Evolutionary conservation across 176 grass and related monocot genomes (phyloP), one percentile per base, ranked within the genome.

Genomic region (Rhipidocladum racemiflorum): DNA sequence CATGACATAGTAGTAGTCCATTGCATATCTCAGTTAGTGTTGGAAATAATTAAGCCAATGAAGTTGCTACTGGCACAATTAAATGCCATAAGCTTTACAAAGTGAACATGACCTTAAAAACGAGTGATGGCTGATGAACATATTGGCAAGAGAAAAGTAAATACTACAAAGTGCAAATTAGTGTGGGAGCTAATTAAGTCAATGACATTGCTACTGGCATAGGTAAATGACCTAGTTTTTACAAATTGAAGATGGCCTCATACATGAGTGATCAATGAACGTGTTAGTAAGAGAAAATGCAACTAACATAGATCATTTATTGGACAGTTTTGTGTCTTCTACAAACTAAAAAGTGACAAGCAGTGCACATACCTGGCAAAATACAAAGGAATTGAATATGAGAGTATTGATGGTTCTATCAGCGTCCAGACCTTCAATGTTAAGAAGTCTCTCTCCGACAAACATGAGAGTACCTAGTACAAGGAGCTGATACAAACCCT

Each of bases 321-420:
- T 64, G 61, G 12, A 64, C 61, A 32, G 6, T 14, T 32, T 16
- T 30, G 61, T 32, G 13, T 0, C 12, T 64, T 34, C 5, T 12
- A 25, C 23, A 17, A 14, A 64, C 61, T 34, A 5, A 29, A 76
- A 75, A 57, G 32, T 49, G 54, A 39, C 12, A 57, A 43, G 21
- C 1, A 60, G 4, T 49, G 11, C 5, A 64, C 49, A 82, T 92
- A 94, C 95, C 92, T 97, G 95, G 71, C 95, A 97, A 90, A 97
- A 93, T 20, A 97, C 92, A 4, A 97, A 94, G 14, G 90, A 91
- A 75, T 97, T 97, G 74, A 97, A 97, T 83, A 94, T 86, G 27
- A 97, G 87, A 74, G 92, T 97, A 72, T 93, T 94, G 27, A 97
- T 84, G 29, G 74, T 94, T 55, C 61, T 83, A 75, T 97, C 92